These are phyloP conservation scores for Ceratobasidium papillatum DNA, from an alignment of 1,284 basidiomycete species.

Conservation along the genomic window DNA sequence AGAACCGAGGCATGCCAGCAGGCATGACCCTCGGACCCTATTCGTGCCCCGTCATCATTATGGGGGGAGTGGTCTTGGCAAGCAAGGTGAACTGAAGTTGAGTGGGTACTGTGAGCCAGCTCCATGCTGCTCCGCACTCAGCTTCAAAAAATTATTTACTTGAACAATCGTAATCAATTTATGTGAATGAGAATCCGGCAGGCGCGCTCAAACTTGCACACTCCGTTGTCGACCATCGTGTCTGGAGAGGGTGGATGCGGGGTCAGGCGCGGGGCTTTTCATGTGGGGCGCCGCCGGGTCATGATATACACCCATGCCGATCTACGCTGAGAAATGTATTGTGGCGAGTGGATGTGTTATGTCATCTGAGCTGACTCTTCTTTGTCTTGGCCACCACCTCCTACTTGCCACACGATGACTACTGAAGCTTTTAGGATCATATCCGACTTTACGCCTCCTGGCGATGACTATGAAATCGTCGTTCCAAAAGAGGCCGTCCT, in stretches of 20 bases:
- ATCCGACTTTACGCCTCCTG: conserved; percentile 35
- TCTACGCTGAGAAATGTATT: conserved; percentile 27
- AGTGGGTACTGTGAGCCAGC: too few species aligned
- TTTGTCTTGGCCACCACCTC: background rate
- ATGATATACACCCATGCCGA: conserved; percentile 5
- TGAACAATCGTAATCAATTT: too few species aligned
- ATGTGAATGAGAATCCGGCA: too few species aligned
- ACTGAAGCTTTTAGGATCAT: conserved; percentile 41
- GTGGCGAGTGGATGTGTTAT: background rate
- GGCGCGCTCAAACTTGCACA: too few species aligned
- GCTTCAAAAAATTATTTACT: too few species aligned
- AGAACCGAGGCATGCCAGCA: too few species aligned
- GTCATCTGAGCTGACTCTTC: background rate
- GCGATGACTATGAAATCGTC: background rate
- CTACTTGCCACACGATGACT: conserved; percentile 22
- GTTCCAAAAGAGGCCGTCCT: conserved; percentile 14
- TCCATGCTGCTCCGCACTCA: too few species aligned
- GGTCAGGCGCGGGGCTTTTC: conserved; percentile 2
- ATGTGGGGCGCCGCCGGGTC: conserved; percentile 19
- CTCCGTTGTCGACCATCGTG: too few species aligned
- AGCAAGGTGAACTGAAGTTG: too few species aligned
- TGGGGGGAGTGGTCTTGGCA: too few species aligned
- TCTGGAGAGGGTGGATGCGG: conserved; percentile 5
- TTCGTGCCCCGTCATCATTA: too few species aligned
- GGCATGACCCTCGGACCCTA: too few species aligned